Percentiles rank a stretch among this genome's conserved stretches.
Evolutionary conservation across 169 alveolate genomes (phyloP).

Genomic region (Cryptosporidium meleagridis): DNA sequence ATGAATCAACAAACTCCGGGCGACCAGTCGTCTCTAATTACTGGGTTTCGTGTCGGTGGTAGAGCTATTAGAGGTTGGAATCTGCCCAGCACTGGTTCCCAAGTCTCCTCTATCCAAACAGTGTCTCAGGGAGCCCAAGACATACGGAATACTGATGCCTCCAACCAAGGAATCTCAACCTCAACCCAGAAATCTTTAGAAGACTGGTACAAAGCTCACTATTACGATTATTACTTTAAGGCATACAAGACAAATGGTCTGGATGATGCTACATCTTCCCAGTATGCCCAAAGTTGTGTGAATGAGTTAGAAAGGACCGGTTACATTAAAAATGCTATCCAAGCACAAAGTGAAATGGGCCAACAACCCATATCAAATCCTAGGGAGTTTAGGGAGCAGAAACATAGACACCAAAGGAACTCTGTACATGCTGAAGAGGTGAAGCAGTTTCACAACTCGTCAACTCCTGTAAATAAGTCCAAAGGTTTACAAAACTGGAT

Average conservation of each 20-base stretch:
- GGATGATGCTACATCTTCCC: constrained; percentile 58
- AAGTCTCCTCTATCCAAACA: background rate
- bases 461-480: background rate
- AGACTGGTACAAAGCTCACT: constrained; percentile 70
- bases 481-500: constrained; percentile 63
- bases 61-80: constrained; percentile 56
- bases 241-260: constrained; percentile 68
- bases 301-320: constrained; percentile 59
- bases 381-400: background rate
- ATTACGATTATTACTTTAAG: constrained; percentile 45
- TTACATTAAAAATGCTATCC: constrained; percentile 19
- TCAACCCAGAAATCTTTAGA: constrained; percentile 25
- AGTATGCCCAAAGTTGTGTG: constrained; percentile 66
- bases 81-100: background rate
- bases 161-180: background rate
- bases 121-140: background rate
- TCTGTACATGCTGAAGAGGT: background rate
- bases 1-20: constrained; percentile 27
- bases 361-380: background rate
- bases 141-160: background rate
- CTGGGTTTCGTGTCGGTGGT: constrained; percentile 43
- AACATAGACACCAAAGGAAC: background rate
- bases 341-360: background rate
- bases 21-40: constrained; percentile 43
- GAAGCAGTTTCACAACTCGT: background rate